phyloP scores from a whole-genome alignment of 345 rosid species.

The Acer negundo region DNA sequence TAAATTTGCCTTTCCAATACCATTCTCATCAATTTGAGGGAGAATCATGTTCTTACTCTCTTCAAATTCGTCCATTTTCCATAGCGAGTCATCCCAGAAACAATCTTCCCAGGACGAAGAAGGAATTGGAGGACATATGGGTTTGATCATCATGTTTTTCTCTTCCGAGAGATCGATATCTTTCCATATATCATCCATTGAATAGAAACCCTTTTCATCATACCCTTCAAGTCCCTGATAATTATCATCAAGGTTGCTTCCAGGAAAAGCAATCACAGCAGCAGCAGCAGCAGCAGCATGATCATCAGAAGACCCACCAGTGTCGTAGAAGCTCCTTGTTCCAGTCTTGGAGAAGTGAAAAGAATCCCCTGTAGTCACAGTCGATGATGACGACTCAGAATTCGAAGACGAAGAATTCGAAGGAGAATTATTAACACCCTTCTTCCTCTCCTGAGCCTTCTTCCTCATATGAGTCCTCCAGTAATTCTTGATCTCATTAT shows the following conservation, averaged over 20 bases:
- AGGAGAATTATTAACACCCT: conserved; percentile 42
- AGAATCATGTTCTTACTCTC: conserved; percentile 58
- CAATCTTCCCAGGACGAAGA: conserved; percentile 61
- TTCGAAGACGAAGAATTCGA: conserved; percentile 44
- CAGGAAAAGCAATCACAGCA: conserved; percentile 20
- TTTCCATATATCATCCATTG: conserved; percentile 92
- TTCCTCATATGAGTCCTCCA: conserved; percentile 96
- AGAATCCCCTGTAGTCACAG: conserved; percentile 45
- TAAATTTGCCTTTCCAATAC: conserved; percentile 31
- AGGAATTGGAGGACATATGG: conserved; percentile 27
- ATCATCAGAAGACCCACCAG: conserved; percentile 55
- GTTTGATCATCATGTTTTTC: conserved; percentile 18
- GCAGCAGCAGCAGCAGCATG: no score
- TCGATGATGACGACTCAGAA: conserved; percentile 55
- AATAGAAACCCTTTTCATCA: conserved; percentile 48
- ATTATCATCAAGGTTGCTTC: conserved; percentile 35
- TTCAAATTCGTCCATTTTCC: conserved; percentile 60
- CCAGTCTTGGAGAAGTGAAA: conserved; percentile 47
- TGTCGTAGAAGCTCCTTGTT: conserved; percentile 72
- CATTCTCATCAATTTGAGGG: conserved; percentile 38
- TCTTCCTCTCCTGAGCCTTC: conserved; percentile 77
- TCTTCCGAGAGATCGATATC: conserved; percentile 67
- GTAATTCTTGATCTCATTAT: conserved; percentile 93
- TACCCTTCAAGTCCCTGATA: conserved; percentile 36
- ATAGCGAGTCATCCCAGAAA: conserved; percentile 56